A percentile compares a stretch with the other conserved stretches of the same genome.
Conservation (phyloP, 768 basidiomycete species). For the Obba rivulosa region DNA sequence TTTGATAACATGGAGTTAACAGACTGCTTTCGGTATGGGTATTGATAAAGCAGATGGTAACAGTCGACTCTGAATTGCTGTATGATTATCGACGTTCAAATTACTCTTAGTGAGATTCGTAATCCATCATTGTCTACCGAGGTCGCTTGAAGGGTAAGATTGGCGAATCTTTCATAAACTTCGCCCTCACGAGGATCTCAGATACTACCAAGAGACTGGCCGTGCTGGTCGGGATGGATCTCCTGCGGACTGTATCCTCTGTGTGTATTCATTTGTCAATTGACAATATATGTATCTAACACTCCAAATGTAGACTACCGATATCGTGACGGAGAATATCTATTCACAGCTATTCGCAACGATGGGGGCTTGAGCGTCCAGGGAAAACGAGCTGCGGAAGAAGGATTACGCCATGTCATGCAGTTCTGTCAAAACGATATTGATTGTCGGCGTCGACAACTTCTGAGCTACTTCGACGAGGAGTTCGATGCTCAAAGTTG, state of each 20-base stretch:
- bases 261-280: slow-evolving; percentile 38
- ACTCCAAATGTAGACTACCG: slow-evolving; percentile 73
- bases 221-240: slow-evolving; percentile 92
- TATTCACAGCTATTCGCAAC: slow-evolving; percentile 8
- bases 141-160: slow-evolving; percentile 74
- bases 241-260: slow-evolving; percentile 81
- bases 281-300: too few relatives aligned
- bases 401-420: slow-evolving; percentile 64
- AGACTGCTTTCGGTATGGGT: slow-evolving; percentile 98
- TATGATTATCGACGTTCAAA: too few relatives aligned
- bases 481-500: slow-evolving; percentile 66
- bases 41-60: slow-evolving; percentile 82
- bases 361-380: slow-evolving; percentile 8
- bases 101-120: slow-evolving; percentile 81
- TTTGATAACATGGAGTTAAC: too few relatives aligned
- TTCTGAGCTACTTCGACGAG: slow-evolving; percentile 87
- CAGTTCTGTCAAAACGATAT: slow-evolving; percentile 75
- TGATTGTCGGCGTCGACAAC: slow-evolving; percentile 81
- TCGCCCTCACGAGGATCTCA: slow-evolving; percentile 20
- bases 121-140: slow-evolving; percentile 81
- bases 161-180: not conserved
- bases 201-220: slow-evolving; percentile 95
- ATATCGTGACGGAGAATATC: slow-evolving; percentile 43
- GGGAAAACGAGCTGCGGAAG: slow-evolving; percentile 57
- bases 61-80: slow-evolving; percentile 4